Percentiles rank a stretch among this genome's conserved stretches.
Evolutionary conservation across 495 filamentous ascomycete genomes (phyloP).

Genomic region (Tuber microsphaerosporum): DNA sequence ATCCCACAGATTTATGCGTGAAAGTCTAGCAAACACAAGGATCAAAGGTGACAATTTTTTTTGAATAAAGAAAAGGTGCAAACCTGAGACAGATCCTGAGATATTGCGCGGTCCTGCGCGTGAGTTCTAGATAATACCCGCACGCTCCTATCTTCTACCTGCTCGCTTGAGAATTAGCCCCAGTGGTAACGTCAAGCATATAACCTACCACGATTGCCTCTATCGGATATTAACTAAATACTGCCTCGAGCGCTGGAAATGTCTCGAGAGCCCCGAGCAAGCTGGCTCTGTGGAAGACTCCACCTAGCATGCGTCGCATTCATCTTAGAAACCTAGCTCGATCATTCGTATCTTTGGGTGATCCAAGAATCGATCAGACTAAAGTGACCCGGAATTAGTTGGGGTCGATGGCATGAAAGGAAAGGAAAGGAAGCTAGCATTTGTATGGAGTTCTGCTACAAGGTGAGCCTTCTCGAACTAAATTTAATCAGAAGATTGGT

Average conservation of each 20-base stretch:
- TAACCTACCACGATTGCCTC: background rate
- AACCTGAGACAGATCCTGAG: background rate
- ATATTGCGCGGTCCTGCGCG: background rate
- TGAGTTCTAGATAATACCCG: background rate
- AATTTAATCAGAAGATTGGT: too few relatives aligned
- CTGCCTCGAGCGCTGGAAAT: background rate
- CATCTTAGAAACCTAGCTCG: background rate
- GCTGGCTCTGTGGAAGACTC: too few relatives aligned
- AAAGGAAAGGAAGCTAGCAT: too few relatives aligned
- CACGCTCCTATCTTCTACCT: background rate
- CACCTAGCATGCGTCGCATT: background rate
- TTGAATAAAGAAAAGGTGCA: background rate
- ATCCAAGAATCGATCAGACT: background rate
- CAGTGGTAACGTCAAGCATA: background rate
- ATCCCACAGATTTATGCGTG: background rate
- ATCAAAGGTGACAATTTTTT: background rate
- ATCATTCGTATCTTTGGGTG: background rate
- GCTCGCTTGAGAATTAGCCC: background rate
- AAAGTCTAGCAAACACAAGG: background rate
- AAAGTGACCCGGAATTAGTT: background rate
- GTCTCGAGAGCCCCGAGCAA: background rate
- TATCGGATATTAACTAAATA: background rate
- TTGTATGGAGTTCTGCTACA: too few relatives aligned
- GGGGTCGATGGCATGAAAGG: too few relatives aligned
- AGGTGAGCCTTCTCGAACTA: too few relatives aligned